Evolutionary conservation across 352 stramenopile species (phyloP), one percentile per base, ranked within the genome.

Genomic region (Pythium scleroteichum): DNA sequence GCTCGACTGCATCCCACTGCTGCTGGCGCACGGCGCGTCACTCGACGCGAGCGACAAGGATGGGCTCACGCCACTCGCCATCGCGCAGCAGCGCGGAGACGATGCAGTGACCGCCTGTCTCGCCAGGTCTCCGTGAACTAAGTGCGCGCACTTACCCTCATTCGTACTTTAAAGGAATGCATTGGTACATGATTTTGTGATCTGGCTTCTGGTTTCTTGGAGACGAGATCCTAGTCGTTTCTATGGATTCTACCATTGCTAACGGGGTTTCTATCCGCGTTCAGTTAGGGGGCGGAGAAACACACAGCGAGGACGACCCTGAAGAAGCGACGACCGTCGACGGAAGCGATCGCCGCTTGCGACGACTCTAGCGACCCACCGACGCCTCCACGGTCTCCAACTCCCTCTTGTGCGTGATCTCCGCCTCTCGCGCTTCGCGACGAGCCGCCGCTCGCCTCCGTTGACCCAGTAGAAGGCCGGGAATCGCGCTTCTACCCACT

Each of bases 1-100:
- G n/a, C 53, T 83, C 9, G 68, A 79, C 13, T 92, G 83, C 27
- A 80, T 90, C 29, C 47, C 61, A 38, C 49, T 92, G 27, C 55
- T 92, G 20, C 41, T 90, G 9, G 39, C 62, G 20, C 62, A 87
- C 4, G 75, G 79, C 3, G 80, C 78, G 2, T 32, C 50, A 0
- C 27, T 57, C 2, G 40, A 74, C 22, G 64, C 39, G 19, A 44
- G 12, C 0, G 80, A 90, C 59, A 85, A 87, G 46, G 71, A 85
- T 29, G 72, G 42, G 0, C 51, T 66, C 14, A 84, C 77, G n/a
- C 68, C 83, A 0, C 17, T 54, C 0, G 59, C 70, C 10, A 71
- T 84, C 3, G 80, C 77, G 2, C 44, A 63, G 39, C 40, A 53
- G 38, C 65, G 59, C 16, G 20, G 62, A 13, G 53, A 68, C 32